Conservation (phyloP, 176 grass and related monocot species). For the Puya raimondii region DNA sequence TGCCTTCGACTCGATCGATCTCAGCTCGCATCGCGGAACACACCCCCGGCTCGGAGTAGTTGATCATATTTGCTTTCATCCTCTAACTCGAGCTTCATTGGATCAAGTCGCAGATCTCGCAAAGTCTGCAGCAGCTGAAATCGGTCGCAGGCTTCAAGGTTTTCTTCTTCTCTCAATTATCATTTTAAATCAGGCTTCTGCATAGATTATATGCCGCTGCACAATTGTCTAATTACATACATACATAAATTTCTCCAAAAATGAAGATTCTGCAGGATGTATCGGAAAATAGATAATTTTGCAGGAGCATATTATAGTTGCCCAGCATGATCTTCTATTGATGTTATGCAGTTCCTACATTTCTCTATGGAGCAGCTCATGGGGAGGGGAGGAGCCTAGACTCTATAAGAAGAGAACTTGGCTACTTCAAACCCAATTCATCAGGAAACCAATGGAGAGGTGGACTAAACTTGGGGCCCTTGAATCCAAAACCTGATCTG, state of each 20-base stretch:
- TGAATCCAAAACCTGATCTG: slow-evolving; percentile 34
- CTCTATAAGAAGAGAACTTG: slow-evolving; percentile 52
- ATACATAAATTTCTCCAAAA: not conserved
- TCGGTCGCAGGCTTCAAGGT: slow-evolving; percentile 16
- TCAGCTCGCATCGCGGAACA: slow-evolving; percentile 11
- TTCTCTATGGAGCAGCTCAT: slow-evolving; percentile 60
- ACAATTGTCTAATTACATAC: not conserved
- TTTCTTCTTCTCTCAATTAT: not conserved
- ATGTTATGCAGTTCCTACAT: slow-evolving; percentile 42
- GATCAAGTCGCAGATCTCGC: slow-evolving; percentile 9
- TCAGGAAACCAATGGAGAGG: slow-evolving; percentile 41
- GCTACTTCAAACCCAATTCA: slow-evolving; percentile 70
- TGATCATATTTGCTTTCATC: slow-evolving; percentile 22
- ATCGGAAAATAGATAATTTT: too few species aligned
- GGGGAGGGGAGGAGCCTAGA: slow-evolving; percentile 48
- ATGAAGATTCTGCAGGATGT: too few species aligned
- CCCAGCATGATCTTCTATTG: not conserved
- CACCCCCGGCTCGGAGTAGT: slow-evolving; percentile 20
- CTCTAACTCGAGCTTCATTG: slow-evolving; percentile 5
- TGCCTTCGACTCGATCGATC: slow-evolving; percentile 17
- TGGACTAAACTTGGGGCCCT: slow-evolving; percentile 2
- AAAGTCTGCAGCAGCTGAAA: slow-evolving; percentile 8
- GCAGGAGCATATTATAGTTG: too few species aligned
- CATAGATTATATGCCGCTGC: too few species aligned
- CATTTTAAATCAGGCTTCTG: not conserved